Conservation (phyloP, 169 alveolate genomes). For the Perkinsus olseni region DNA sequence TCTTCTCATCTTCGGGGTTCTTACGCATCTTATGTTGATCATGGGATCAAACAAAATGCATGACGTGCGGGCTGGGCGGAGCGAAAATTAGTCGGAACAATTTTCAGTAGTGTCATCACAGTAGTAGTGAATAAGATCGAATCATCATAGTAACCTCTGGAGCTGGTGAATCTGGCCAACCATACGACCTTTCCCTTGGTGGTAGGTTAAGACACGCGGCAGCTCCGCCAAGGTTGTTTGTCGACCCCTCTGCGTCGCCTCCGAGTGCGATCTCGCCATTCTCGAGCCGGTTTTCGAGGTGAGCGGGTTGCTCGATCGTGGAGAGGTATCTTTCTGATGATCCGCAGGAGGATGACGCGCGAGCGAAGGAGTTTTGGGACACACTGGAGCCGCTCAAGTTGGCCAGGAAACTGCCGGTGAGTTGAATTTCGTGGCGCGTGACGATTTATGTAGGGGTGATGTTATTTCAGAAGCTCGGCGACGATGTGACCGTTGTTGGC, state of each 20-base stretch:
- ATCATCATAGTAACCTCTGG: too few relatives aligned
- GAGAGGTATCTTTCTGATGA: not conserved
- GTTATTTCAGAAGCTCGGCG: constrained; percentile 16
- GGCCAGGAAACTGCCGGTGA: not conserved
- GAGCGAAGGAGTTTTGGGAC: not conserved
- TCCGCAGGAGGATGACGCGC: not conserved
- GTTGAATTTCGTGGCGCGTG: not conserved
- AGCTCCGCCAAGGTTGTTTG: not conserved
- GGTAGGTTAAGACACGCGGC: not conserved
- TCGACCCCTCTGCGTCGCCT: not conserved
- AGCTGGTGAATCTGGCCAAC: too few relatives aligned
- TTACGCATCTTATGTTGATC: too few relatives aligned
- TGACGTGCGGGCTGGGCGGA: too few relatives aligned
- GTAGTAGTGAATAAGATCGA: too few relatives aligned
- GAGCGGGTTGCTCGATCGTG: not conserved
- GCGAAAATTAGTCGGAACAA: too few relatives aligned
- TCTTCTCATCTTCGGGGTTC: too few relatives aligned
- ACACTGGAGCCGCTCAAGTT: not conserved
- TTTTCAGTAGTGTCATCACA: too few relatives aligned
- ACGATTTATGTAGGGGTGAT: too few relatives aligned
- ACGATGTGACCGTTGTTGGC: constrained; percentile 40
- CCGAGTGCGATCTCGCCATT: not conserved
- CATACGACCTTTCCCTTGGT: too few relatives aligned
- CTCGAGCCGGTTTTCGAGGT: not conserved
- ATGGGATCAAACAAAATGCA: too few relatives aligned